Evolutionary conservation across 2,329 filamentous ascomycete species (phyloP), one percentile per base, ranked within the genome.

Genomic region (Bimuria novae-zelandiae): DNA sequence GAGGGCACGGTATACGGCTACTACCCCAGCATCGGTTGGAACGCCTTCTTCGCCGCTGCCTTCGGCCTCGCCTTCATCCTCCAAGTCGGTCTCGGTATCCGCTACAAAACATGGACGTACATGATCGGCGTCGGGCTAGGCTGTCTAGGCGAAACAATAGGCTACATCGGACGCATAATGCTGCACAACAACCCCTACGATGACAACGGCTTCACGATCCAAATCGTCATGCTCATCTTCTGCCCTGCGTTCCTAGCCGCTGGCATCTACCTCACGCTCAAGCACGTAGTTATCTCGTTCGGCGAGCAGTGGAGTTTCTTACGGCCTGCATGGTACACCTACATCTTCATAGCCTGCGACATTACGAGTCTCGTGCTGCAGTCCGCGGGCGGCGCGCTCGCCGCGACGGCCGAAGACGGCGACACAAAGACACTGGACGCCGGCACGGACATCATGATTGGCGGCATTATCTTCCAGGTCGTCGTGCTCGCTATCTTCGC

Each of bases 291-390:
- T 42, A 67, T 80, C 14, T 73, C 77, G 36, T 81, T 84, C 52
- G 83, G 83, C 27, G 51, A 60, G 12, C 27, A 52, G 10, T 63
- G 65, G 57, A 62, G 55, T 4, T 47, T 63, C n/a, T 22, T 72
- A 5, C 30, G 55, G n/a, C 66, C 68, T 2, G 46, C 29, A 1
- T 67, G 78, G 41, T 84, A 84, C 65, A 84, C 83, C 7, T 79
- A 79, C 67, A 77, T 84, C 51, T 86, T 86, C 70, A 80, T 86
- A 58, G 67, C 73, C 22, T 83, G 80, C 61, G 84, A 86, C 59
- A 58, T 85, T 25, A 61, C 81, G 42, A 81, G 78, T n/a, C 75
- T 86, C 32, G 58, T 82, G 8, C 66, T 85, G 21, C 84, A 86
- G 65, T 81, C 80, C 7, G 76, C 75, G 2, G 82, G 82, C 8